Conservation (phyloP, 2,329 filamentous ascomycete genomes). For the Chrysosporium keratinophilum region DNA sequence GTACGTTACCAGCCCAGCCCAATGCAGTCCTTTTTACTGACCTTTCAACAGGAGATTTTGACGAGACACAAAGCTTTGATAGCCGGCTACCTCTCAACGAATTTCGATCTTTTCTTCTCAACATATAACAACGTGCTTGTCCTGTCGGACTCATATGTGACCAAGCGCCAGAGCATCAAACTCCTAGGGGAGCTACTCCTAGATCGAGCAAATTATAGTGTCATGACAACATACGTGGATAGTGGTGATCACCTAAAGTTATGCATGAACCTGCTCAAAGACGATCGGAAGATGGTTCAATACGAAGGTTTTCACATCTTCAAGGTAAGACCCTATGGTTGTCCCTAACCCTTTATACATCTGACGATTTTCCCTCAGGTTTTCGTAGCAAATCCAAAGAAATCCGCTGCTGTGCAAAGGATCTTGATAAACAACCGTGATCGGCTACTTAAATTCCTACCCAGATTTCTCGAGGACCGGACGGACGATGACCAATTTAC, state of each 20-base stretch:
- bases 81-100: conserved; percentile 73
- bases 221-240: conserved; percentile 97
- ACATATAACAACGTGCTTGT: conserved; percentile 81
- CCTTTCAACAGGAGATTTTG: conserved; percentile 62
- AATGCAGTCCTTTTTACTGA: background rate
- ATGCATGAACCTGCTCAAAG: conserved; percentile 91
- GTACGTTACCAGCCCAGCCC: conserved; percentile 38
- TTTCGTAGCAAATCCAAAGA: conserved; percentile 97
- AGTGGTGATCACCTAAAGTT: conserved; percentile 93
- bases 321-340: conserved; percentile 53
- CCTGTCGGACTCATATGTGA: conserved; percentile 91
- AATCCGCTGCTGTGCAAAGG: conserved; percentile 89
- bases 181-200: conserved; percentile 88
- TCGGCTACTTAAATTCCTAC: conserved; percentile 76
- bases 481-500: conserved; percentile 98
- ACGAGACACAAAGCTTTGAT: conserved; percentile 91
- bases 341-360: conserved; percentile 13
- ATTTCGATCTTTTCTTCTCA: conserved; percentile 88
- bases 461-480: conserved; percentile 83
- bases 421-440: conserved; percentile 95
- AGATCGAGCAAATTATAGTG: conserved; percentile 90
- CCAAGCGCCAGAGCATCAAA: conserved; percentile 96
- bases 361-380: conserved; percentile 43
- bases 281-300: conserved; percentile 97
- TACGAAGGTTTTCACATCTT: conserved; percentile 99